Evolutionary conservation across 2,329 filamentous ascomycete genomes (phyloP).

Genomic region (Fusarium setosum): DNA sequence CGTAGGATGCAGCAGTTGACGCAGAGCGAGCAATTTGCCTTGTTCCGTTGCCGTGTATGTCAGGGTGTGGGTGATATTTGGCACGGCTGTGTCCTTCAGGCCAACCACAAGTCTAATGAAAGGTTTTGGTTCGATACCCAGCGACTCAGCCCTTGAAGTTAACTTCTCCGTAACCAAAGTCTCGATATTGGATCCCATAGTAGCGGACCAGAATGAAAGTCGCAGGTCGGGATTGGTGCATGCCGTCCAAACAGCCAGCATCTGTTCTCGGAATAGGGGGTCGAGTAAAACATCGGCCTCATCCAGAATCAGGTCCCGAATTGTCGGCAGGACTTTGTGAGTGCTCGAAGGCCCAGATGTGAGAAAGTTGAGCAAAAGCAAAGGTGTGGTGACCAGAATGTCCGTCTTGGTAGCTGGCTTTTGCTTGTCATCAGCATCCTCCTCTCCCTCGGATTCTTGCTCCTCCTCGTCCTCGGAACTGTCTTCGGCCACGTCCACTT

Average conservation of each 20-base stretch:
- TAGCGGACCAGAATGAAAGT: constrained; percentile 92
- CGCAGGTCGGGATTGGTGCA: constrained; percentile 78
- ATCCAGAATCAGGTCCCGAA: constrained; percentile 84
- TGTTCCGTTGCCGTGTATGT: constrained; percentile 92
- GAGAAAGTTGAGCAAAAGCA: constrained; percentile 81
- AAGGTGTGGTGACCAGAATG: constrained; percentile 55
- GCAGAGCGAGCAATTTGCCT: constrained; percentile 91
- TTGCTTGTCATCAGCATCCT: constrained; percentile 34
- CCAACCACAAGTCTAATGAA: constrained; percentile 92
- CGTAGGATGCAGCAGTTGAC: constrained; percentile 86
- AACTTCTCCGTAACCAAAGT: constrained; percentile 78
- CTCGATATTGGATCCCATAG: constrained; percentile 95
- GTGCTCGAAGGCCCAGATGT: constrained; percentile 55
- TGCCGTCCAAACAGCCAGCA: constrained; percentile 83
- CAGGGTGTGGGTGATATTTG: constrained; percentile 89
- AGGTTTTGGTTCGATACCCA: constrained; percentile 55
- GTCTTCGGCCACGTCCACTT: constrained; percentile 51
- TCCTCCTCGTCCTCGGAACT: constrained; percentile 55
- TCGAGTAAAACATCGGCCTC: constrained; percentile 97
- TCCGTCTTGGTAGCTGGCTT: constrained; percentile 50
- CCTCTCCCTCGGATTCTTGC: constrained; percentile 50
- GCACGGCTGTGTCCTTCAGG: constrained; percentile 93
- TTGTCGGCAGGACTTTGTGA: constrained; percentile 68
- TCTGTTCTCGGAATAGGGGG: constrained; percentile 89
- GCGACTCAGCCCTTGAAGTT: constrained; percentile 59